Base-by-base conservation (phyloP, 495 filamentous ascomycete genomes). In the Cladorrhinum samala region DNA sequence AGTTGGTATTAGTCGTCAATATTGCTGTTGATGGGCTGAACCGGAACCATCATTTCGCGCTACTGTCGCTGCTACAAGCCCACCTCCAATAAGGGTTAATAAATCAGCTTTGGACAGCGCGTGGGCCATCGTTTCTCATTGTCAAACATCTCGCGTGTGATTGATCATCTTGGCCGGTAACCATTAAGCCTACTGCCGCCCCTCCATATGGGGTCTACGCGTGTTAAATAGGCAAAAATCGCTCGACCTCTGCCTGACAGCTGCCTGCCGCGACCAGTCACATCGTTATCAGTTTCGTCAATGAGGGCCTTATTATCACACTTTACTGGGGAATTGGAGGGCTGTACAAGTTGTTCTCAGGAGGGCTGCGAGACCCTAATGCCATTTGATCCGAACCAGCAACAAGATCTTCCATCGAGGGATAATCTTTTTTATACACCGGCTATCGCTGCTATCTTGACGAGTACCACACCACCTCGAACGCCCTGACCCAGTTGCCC, bases 161-260 rank as follows among this genome's bases (percentile, higher is more conserved):
- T 45, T 53, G 50, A 51, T n/a, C 48, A 17, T 48, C 24, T 37
- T 40, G 33, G 37, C 33, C 54, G 23, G 30, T 27, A n/a, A n/a
- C n/a, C n/a, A 61, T 63, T 63, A 30, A 63, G 60, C 60, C 60
- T 63, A 52, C 53, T 59, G 50, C 56, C 61, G 55, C 51, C 39
- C 27, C 50, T n/a, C 56, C 58, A 59, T 56, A n/a, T 55, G 36
- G 39, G 52, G 14, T 44, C 49, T 36, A 43, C 53, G 46, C 41
- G 30, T 46, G 45, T 38, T 8, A 53, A 56, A 59, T 60, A 62
- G 62, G 59, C 62, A 65, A 45, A 65, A 65, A 57, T 41, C 56
- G 41, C 43, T 23, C 38, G 36, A 53, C 49, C 52, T 56, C 42
- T 21, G 50, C 42, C 52, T 25, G 43, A 44, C 49, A 17, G 23